Evolutionary conservation across 495 filamentous ascomycete genomes (phyloP).

Genomic region (Podospora fimiseda): DNA sequence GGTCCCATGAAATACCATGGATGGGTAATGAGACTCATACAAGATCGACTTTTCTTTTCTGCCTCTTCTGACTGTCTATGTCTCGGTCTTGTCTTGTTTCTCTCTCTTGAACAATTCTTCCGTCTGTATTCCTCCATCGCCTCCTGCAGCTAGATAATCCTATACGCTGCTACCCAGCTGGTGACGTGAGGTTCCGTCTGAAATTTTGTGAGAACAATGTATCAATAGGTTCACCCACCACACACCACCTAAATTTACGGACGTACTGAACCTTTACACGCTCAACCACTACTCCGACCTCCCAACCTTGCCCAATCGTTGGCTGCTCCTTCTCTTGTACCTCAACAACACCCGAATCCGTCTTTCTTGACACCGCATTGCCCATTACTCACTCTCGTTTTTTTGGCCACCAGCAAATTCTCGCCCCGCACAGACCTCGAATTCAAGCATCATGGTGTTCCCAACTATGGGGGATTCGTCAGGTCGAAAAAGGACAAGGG

Average conservation of each 20-base stretch:
- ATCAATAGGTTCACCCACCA: neutral
- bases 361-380: neutral
- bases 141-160: neutral
- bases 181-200: neutral
- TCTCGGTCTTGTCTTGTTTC: neutral
- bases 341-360: neutral
- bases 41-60: neutral
- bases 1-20: too few species aligned
- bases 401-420: neutral
- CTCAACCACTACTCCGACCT: too few species aligned
- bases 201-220: neutral
- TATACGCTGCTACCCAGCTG: neutral
- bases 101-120: neutral
- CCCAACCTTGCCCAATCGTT: too few species aligned
- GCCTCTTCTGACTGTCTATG: neutral
- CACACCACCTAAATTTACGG: neutral
- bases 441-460: neutral
- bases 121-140: neutral
- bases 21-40: neutral
- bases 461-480: neutral
- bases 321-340: too few species aligned
- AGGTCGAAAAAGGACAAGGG: constrained; percentile 1
- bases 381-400: neutral
- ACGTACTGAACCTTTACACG: too few species aligned
- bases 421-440: neutral